These are phyloP conservation scores for Aspergillus ellipticus DNA, from an alignment of 495 filamentous ascomycete species.

Conservation along the genomic window DNA sequence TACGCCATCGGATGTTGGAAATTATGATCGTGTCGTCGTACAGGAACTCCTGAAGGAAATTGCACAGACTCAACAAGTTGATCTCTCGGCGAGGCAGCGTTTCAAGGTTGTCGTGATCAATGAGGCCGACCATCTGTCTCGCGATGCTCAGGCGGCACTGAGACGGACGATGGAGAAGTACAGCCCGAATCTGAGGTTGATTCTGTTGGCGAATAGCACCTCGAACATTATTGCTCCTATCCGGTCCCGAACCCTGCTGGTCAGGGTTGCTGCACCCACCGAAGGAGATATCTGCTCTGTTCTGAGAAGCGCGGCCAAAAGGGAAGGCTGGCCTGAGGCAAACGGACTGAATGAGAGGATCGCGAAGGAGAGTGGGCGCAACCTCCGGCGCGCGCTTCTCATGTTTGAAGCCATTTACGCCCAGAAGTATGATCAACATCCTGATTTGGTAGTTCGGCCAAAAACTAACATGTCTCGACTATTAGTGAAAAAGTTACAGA, in stretches of 20 bases:
- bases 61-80: slow-evolving; percentile 97
- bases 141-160: slow-evolving; percentile 94
- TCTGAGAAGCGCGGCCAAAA: slow-evolving; percentile 66
- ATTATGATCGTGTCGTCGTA: slow-evolving; percentile 89
- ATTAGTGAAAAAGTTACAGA: slow-evolving; percentile 86
- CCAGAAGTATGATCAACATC: slow-evolving; percentile 68
- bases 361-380: slow-evolving; percentile 87
- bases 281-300: slow-evolving; percentile 78
- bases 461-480: slow-evolving; percentile 15
- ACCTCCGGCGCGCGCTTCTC: slow-evolving; percentile 80
- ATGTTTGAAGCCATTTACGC: slow-evolving; percentile 98
- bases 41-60: slow-evolving; percentile 97
- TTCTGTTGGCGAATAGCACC: slow-evolving; percentile 89
- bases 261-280: slow-evolving; percentile 87
- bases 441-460: not conserved
- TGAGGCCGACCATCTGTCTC: slow-evolving; percentile 91
- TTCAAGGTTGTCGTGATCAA: slow-evolving; percentile 99
- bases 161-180: slow-evolving; percentile 99
- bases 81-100: slow-evolving; percentile 77
- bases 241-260: slow-evolving; percentile 79
- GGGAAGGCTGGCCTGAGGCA: slow-evolving; percentile 70
- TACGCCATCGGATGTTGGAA: slow-evolving; percentile 95
- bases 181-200: slow-evolving; percentile 85
- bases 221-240: slow-evolving; percentile 98
- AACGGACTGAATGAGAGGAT: slow-evolving; percentile 74